Evolutionary conservation across 2,329 filamentous ascomycete genomes (phyloP).

Genomic region (Myotisia sp.): DNA sequence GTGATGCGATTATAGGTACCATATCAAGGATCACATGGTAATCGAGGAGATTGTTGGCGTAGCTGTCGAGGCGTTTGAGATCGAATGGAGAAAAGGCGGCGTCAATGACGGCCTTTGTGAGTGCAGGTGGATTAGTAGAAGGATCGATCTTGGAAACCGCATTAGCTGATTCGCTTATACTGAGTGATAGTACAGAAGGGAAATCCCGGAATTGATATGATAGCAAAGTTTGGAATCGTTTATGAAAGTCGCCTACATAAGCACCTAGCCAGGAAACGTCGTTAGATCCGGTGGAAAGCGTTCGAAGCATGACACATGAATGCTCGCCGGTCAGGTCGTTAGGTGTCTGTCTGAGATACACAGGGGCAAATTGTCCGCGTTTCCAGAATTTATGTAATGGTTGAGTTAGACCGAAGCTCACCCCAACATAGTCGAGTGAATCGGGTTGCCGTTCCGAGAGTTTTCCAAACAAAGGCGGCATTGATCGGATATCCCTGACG

Average conservation of each 20-base stretch:
- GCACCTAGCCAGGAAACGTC: conserved; percentile 78
- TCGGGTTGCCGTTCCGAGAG: conserved; percentile 70
- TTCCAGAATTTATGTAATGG: conserved; percentile 96
- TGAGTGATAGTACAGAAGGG: conserved; percentile 60
- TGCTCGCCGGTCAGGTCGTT: conserved; percentile 97
- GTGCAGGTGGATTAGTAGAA: conserved; percentile 36
- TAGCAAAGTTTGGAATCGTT: conserved; percentile 75
- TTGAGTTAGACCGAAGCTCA: conserved; percentile 82
- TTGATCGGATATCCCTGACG: conserved; percentile 74
- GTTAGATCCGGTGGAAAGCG: conserved; percentile 45
- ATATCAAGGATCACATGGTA: conserved; percentile 95
- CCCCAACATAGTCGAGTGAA: conserved; percentile 78
- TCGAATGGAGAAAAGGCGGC: conserved; percentile 74
- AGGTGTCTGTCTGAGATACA: conserved; percentile 87
- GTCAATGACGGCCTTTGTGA: conserved; percentile 67
- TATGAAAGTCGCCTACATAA: conserved; percentile 86
- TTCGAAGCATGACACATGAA: conserved; percentile 90
- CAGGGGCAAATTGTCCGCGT: conserved; percentile 66
- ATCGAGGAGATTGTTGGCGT: conserved; percentile 92
- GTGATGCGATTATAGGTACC: conserved; percentile 62
- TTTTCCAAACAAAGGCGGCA: conserved; percentile 87
- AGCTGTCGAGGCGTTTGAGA: conserved; percentile 84
- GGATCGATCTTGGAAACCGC: conserved; percentile 54
- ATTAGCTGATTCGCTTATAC: conserved; percentile 74
- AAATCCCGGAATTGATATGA: conserved; percentile 88